Percentiles rank a stretch among this genome's conserved stretches.
phyloP scores from a whole-genome alignment of 2,329 filamentous ascomycete species.

The Nemania sp. region DNA sequence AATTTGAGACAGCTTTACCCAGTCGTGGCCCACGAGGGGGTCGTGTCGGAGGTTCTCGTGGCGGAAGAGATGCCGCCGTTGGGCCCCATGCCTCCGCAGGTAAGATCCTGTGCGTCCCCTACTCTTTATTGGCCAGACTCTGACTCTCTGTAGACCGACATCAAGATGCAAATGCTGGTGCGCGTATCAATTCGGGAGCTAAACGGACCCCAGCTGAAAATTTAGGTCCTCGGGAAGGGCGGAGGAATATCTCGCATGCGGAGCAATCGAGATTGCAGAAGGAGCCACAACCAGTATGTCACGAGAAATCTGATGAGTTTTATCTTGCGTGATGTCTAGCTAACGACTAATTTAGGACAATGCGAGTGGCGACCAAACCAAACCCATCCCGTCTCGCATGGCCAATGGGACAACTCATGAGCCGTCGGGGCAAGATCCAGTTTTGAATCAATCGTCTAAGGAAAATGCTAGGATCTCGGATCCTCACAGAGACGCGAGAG shows the following conservation, averaged over 20 bases:
- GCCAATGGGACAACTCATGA: slow-evolving; percentile 26
- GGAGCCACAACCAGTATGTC: slow-evolving; percentile 34
- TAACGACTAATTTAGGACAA: slow-evolving; percentile 19
- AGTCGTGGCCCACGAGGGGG: slow-evolving; percentile 55
- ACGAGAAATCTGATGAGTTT: background rate
- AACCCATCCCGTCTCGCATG: slow-evolving; percentile 24
- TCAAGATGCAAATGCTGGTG: slow-evolving; percentile 28
- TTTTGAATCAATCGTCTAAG: slow-evolving; percentile 27
- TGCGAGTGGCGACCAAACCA: slow-evolving; percentile 27
- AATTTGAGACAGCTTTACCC: slow-evolving; percentile 82
- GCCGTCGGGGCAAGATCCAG: slow-evolving; percentile 15
- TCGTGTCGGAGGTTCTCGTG: slow-evolving; percentile 35
- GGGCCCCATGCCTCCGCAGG: slow-evolving; percentile 30
- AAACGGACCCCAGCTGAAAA: slow-evolving; percentile 53
- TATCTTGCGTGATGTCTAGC: background rate
- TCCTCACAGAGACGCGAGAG: slow-evolving; percentile 28
- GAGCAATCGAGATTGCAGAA: slow-evolving; percentile 49
- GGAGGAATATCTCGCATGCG: slow-evolving; percentile 46
- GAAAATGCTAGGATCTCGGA: slow-evolving; percentile 29
- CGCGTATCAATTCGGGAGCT: slow-evolving; percentile 42
- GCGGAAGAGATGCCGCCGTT: slow-evolving; percentile 35
- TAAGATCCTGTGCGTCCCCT: slow-evolving; percentile 20
- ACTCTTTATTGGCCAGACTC: background rate
- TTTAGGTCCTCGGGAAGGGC: slow-evolving; percentile 47
- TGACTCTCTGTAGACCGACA: slow-evolving; percentile 31